These are phyloP conservation scores for Neurospora sp. DNA, from an alignment of 2,329 filamentous ascomycete genomes.

Conservation along the genomic window DNA sequence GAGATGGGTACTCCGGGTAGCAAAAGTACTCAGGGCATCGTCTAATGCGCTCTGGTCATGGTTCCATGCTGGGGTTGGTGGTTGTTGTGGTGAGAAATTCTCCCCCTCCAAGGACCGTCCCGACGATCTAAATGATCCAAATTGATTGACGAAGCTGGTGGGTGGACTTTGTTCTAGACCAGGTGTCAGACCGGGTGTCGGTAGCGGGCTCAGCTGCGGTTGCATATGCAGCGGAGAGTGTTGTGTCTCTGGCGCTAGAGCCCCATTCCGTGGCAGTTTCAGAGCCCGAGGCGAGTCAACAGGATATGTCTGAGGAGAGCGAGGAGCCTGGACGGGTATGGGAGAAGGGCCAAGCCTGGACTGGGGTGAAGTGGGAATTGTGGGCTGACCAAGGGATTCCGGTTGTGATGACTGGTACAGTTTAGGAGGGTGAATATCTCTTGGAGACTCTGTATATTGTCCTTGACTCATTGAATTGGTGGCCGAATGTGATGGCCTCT, in stretches of 20 bases:
- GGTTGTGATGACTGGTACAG: conserved; percentile 2
- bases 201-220: not conserved
- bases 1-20: conserved; percentile 60
- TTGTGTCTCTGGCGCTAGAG: not conserved
- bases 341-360: conserved; percentile 1
- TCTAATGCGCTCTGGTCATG: conserved; percentile 26
- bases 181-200: not conserved
- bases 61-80: not conserved
- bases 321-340: not conserved
- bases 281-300: not conserved
- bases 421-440: conserved; percentile 7
- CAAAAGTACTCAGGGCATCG: conserved; percentile 61
- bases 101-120: conserved; percentile 13
- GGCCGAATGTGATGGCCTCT: conserved; percentile 20
- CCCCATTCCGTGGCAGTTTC: not conserved
- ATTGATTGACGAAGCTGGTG: not conserved
- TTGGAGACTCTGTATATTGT: conserved; percentile 17
- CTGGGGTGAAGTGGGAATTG: not conserved
- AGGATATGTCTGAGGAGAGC: not conserved
- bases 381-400: not conserved
- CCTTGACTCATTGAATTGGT: conserved; percentile 11
- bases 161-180: not conserved
- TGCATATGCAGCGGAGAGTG: not conserved
- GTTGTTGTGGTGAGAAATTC: conserved; percentile 11
- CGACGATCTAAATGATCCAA: not conserved